These are phyloP conservation scores for Pascua guehoae DNA, from an alignment of 1,284 basidiomycete genomes.

Conservation along the genomic window DNA sequence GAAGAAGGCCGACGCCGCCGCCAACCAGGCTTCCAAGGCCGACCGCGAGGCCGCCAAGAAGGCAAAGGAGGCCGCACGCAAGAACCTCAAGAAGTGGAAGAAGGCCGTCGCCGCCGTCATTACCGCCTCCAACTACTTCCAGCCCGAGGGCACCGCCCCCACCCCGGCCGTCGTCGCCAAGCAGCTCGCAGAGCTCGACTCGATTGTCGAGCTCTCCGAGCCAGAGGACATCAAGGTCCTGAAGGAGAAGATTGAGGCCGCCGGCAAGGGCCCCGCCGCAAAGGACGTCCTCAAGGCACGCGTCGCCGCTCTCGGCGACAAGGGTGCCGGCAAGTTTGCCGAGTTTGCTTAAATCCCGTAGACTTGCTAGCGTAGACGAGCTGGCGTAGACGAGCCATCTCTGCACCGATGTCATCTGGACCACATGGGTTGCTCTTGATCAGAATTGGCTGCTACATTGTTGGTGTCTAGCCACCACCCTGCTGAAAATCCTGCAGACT, in stretches of 20 bases:
- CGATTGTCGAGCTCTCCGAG: conserved; percentile 53
- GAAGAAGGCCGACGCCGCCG: conserved; percentile 65
- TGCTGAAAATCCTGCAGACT: no score
- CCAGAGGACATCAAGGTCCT: conserved; percentile 55
- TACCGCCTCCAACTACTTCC: conserved; percentile 58
- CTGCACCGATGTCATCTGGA: no score
- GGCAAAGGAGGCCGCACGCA: conserved; percentile 65
- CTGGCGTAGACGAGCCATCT: no score
- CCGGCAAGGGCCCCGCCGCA: conserved; percentile 48
- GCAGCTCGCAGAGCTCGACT: conserved; percentile 57
- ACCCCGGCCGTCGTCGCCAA: conserved; percentile 54
- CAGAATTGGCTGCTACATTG: no score
- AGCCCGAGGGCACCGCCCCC: conserved; percentile 50
- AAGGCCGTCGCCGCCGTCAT: conserved; percentile 54
- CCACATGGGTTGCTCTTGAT: no score
- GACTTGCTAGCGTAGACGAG: no score
- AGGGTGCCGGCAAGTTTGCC: conserved; percentile 52
- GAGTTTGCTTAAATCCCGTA: conserved; percentile 51
- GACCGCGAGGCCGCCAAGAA: conserved; percentile 86
- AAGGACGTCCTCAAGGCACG: conserved; percentile 43
- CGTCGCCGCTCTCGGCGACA: conserved; percentile 35
- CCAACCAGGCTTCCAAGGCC: conserved; percentile 52
- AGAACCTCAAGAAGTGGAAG: conserved; percentile 56
- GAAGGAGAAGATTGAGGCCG: conserved; percentile 54
- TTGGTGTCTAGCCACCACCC: no score